phyloP scores from a whole-genome alignment of 768 basidiomycete species.

The Mycena metata region DNA sequence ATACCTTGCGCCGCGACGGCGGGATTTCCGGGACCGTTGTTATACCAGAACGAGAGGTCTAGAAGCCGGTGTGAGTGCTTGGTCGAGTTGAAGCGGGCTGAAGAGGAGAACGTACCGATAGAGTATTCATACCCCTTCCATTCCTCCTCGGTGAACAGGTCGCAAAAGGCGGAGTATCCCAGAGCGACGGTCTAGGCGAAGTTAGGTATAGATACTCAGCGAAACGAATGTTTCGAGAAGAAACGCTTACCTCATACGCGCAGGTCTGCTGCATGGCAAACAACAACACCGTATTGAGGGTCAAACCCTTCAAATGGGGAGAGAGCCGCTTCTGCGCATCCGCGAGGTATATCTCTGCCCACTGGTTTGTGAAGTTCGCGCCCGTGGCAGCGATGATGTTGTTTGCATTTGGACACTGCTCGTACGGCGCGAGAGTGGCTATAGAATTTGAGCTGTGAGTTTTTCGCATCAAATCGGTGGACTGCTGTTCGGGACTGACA shows the following conservation, averaged over 20 bases:
- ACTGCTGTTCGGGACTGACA: conserved; percentile 31
- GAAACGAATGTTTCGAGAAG: not conserved
- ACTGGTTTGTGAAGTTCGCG: conserved; percentile 58
- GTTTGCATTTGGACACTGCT: conserved; percentile 71
- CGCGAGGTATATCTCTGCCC: conserved; percentile 73
- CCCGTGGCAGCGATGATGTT: conserved; percentile 60
- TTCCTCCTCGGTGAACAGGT: conserved; percentile 83
- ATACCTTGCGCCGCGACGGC: conserved; percentile 71
- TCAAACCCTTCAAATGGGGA: conserved; percentile 62
- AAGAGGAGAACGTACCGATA: conserved; percentile 41
- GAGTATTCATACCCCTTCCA: conserved; percentile 85
- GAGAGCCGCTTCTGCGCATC: conserved; percentile 68
- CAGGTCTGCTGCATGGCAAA: conserved; percentile 77
- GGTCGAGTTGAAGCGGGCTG: not conserved
- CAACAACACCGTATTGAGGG: conserved; percentile 64
- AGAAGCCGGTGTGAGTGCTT: not conserved
- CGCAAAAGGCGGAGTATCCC: conserved; percentile 83
- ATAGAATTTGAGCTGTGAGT: conserved; percentile 48
- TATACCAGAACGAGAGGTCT: conserved; percentile 74
- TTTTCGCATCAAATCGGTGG: not conserved
- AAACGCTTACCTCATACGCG: conserved; percentile 72
- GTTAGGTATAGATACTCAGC: too few species aligned
- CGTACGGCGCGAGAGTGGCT: conserved; percentile 75
- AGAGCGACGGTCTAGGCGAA: conserved; percentile 77
- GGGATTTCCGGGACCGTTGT: conserved; percentile 78